Conservation (phyloP, 2,329 filamentous ascomycete genomes). For the Fusarium sp. region DNA sequence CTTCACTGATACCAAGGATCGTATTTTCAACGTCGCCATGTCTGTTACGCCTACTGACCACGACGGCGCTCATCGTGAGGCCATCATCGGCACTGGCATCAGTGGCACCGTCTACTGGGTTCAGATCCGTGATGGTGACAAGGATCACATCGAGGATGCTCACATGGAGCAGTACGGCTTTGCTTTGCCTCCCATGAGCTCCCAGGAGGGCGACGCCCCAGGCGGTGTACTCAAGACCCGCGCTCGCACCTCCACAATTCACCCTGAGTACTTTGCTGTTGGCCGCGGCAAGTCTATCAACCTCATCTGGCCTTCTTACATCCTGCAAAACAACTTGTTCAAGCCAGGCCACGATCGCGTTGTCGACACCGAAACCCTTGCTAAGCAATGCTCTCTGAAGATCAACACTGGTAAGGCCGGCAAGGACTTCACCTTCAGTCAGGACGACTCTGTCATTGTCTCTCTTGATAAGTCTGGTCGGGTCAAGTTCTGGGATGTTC, state of each 20-base stretch:
- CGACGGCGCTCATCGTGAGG: slow-evolving; percentile 72
- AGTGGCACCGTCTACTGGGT: slow-evolving; percentile 98
- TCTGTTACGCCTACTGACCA: slow-evolving; percentile 73
- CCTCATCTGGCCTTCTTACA: slow-evolving; percentile 78
- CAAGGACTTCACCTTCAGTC: slow-evolving; percentile 98
- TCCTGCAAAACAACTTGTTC: slow-evolving; percentile 71
- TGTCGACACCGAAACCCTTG: slow-evolving; percentile 88
- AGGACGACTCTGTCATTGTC: slow-evolving; percentile 93
- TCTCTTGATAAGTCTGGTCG: slow-evolving; percentile 96
- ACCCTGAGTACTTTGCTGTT: slow-evolving; percentile 94
- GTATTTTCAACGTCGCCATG: slow-evolving; percentile 92
- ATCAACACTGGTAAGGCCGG: slow-evolving; percentile 98
- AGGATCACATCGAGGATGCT: slow-evolving; percentile 81
- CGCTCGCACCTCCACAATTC: slow-evolving; percentile 86
- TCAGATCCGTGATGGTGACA: slow-evolving; percentile 78
- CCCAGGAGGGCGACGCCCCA: slow-evolving; percentile 89
- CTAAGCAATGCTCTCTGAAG: slow-evolving; percentile 87
- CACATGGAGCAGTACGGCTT: slow-evolving; percentile 88
- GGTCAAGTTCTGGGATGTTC: slow-evolving; percentile 98
- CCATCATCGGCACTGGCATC: slow-evolving; percentile 90
- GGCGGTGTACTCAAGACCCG: slow-evolving; percentile 96
- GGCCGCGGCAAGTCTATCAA: slow-evolving; percentile 96
- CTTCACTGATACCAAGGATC: slow-evolving; percentile 90
- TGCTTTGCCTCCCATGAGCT: slow-evolving; percentile 85
- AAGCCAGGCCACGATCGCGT: slow-evolving; percentile 72